Conservation (phyloP, 768 basidiomycete species). For the Hirschioporus abietinus region DNA sequence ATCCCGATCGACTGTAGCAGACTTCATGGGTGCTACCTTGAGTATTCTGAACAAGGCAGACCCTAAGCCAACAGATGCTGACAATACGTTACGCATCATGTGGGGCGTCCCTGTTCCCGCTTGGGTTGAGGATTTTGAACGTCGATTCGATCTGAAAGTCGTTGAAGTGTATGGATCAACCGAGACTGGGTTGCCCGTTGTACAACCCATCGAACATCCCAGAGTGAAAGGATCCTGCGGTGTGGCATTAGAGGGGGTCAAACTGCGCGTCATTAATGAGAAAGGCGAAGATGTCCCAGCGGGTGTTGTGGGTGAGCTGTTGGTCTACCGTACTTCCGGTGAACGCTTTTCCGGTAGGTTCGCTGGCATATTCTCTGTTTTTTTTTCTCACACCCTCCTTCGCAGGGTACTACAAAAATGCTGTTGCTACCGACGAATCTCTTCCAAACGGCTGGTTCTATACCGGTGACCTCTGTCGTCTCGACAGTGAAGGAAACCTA, state of each 20-base stretch:
- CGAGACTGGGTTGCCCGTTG: neutral
- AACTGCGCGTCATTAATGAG: neutral
- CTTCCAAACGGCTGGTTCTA: slow-evolving; percentile 1
- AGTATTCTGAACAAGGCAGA: neutral
- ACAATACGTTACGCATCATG: neutral
- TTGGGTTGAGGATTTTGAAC: slow-evolving; percentile 4
- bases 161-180: neutral
- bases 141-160: slow-evolving; percentile 1
- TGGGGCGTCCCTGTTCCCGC: slow-evolving; percentile 2
- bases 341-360: neutral
- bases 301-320: neutral
- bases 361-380: neutral
- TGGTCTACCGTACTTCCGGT: neutral
- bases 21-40: slow-evolving; percentile 4
- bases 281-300: neutral
- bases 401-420: slow-evolving; percentile 2
- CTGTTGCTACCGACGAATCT: neutral
- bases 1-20: neutral
- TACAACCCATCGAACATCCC: neutral
- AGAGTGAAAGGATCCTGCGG: slow-evolving; percentile 1
- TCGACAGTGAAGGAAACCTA: slow-evolving; percentile 1
- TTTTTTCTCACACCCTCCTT: neutral
- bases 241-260: neutral
- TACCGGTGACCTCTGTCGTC: slow-evolving; percentile 1
- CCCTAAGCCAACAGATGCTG: neutral